Evolutionary conservation across 139 green algal genomes (phyloP).

Genomic region (Chlorella sp.): DNA sequence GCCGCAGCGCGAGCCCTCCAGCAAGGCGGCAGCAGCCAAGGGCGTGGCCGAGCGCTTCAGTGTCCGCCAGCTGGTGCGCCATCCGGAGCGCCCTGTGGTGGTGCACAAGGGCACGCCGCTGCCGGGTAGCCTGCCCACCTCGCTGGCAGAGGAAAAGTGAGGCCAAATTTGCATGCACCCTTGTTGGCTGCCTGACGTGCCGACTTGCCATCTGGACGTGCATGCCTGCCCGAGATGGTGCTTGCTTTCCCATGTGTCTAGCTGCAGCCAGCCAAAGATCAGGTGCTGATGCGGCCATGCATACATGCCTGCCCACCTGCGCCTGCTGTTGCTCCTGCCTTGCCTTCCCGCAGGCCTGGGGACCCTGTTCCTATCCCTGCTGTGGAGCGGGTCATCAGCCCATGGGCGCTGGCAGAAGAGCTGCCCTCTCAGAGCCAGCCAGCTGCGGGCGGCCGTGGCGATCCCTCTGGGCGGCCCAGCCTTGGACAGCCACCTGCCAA

Average conservation of each 20-base stretch:
- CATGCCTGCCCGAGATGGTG: not conserved
- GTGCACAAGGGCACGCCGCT: conserved; percentile 47
- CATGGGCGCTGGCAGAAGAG: conserved; percentile 37
- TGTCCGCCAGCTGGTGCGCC: conserved; percentile 36
- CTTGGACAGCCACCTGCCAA: not conserved
- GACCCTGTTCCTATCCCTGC: conserved; percentile 26
- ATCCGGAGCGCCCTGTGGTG: conserved; percentile 41
- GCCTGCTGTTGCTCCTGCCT: not conserved
- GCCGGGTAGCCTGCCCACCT: not conserved
- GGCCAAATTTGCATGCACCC: not conserved
- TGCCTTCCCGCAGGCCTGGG: not conserved
- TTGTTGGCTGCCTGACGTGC: not conserved
- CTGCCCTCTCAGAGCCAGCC: conserved; percentile 19
- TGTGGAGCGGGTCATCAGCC: conserved; percentile 40
- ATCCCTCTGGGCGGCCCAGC: not conserved
- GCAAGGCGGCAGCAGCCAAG: not conserved
- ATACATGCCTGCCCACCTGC: not conserved
- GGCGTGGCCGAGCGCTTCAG: conserved; percentile 43
- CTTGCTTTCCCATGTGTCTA: not conserved
- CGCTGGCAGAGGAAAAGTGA: not conserved
- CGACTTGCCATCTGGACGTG: not conserved
- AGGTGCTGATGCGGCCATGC: not conserved
- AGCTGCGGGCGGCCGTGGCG: not conserved
- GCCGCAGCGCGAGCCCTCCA: not conserved
- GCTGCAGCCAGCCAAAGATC: not conserved